phyloP scores from a whole-genome alignment of 179 eudicot species.

The Nepenthes alata region DNA sequence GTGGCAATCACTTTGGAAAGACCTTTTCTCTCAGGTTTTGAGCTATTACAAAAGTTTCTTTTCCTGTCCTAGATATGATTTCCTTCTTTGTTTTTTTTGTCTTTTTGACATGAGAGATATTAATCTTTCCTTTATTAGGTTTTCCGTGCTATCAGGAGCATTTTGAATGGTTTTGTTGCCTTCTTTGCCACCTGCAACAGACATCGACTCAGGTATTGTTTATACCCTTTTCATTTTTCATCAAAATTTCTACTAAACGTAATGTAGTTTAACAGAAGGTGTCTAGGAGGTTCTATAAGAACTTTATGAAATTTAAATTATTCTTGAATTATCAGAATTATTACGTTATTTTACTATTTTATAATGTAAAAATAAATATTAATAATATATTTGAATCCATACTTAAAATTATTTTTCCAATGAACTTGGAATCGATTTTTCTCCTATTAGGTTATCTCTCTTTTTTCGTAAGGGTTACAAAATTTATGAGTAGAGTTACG shows the following conservation, averaged over 20 bases:
- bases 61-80: background rate
- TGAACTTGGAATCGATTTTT: too few species aligned
- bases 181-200: constrained; percentile 83
- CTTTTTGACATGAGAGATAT: background rate
- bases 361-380: too few species aligned
- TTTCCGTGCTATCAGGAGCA: constrained; percentile 75
- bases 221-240: background rate
- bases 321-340: too few species aligned
- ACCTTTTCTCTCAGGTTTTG: constrained; percentile 79
- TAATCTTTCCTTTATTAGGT: constrained; percentile 27
- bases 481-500: too few species aligned
- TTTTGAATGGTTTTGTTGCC: constrained; percentile 79
- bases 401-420: too few species aligned
- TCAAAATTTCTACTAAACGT: background rate
- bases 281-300: background rate
- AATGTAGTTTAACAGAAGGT: background rate
- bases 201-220: constrained; percentile 77
- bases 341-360: too few species aligned
- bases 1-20: constrained; percentile 92
- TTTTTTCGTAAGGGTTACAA: too few species aligned
- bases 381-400: too few species aligned
- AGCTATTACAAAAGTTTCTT: background rate
- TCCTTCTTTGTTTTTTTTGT: constrained; percentile 3
- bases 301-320: too few species aligned
- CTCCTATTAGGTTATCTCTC: too few species aligned